phyloP scores from a whole-genome alignment of 345 rosid genomes.

The Carallia brachiata region DNA sequence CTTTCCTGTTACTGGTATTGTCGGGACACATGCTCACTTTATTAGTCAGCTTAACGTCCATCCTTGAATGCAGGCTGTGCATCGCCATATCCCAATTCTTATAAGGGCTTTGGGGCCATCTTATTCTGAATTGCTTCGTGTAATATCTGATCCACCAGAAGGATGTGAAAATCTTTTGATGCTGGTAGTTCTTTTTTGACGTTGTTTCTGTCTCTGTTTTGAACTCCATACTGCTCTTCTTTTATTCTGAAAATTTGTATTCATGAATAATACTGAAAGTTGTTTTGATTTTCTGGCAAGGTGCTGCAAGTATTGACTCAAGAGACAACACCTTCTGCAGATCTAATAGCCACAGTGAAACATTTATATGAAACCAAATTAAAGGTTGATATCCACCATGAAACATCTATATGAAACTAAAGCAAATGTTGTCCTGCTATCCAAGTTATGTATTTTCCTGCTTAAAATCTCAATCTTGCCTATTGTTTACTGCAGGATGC shows the following conservation, averaged over 20 bases:
- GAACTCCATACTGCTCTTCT: neutral
- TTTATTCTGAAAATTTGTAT: slow-evolving; percentile 10
- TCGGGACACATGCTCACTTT: neutral
- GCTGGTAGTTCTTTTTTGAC: slow-evolving; percentile 44
- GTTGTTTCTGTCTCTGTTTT: slow-evolving; percentile 17
- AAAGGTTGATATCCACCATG: slow-evolving; percentile 90
- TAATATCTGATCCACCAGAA: slow-evolving; percentile 93
- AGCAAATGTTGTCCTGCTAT: slow-evolving; percentile 56
- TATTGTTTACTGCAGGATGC: slow-evolving; percentile 72
- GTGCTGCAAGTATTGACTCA: slow-evolving; percentile 93
- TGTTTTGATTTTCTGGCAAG: slow-evolving; percentile 38
- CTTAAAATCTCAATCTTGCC: slow-evolving; percentile 17
- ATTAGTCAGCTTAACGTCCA: slow-evolving; percentile 3
- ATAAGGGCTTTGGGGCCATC: slow-evolving; percentile 87
- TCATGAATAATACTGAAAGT: slow-evolving; percentile 26
- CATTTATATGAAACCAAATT: slow-evolving; percentile 90
- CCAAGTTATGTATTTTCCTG: slow-evolving; percentile 8
- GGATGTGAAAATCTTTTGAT: slow-evolving; percentile 97
- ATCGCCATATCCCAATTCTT: slow-evolving; percentile 85
- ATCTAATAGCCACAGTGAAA: slow-evolving; percentile 82
- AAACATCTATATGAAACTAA: slow-evolving; percentile 91
- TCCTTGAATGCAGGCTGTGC: slow-evolving; percentile 61
- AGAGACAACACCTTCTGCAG: slow-evolving; percentile 67
- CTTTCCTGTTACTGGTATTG: neutral
- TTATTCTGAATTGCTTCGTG: slow-evolving; percentile 60